phyloP scores from a whole-genome alignment of 805 yeast genomes.

The Wickerhamomyces ciferrii region DNA sequence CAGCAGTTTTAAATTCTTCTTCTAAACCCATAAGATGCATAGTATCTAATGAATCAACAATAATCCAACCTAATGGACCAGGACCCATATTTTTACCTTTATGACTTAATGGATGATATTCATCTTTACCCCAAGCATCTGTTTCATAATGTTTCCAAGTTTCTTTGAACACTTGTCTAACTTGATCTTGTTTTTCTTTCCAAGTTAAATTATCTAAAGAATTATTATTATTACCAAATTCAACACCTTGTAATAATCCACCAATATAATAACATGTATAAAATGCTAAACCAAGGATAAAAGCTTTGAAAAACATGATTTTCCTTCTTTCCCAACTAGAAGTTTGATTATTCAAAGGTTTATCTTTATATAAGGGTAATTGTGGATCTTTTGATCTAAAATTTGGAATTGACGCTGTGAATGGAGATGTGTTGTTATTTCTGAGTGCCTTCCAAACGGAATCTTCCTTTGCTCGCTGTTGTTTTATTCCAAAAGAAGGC shows the following conservation, averaged over 20 bases:
- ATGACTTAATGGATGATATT: constrained; percentile 63
- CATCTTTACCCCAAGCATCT: constrained; percentile 83
- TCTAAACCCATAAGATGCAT: constrained; percentile 62
- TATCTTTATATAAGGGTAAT: constrained; percentile 50
- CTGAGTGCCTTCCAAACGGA: constrained; percentile 15
- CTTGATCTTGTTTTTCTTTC: constrained; percentile 47
- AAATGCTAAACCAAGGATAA: constrained; percentile 33
- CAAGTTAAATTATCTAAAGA: constrained; percentile 31
- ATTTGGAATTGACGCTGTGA: background rate
- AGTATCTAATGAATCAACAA: constrained; percentile 84
- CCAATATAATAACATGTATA: constrained; percentile 34
- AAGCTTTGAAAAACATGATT: constrained; percentile 37
- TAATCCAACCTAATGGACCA: constrained; percentile 86
- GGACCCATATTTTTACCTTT: constrained; percentile 71
- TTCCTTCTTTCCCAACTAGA: constrained; percentile 12
- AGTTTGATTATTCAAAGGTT: constrained; percentile 27
- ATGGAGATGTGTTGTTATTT: constrained; percentile 6
- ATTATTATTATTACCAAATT: constrained; percentile 5
- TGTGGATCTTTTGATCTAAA: background rate
- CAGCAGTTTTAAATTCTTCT: constrained; percentile 59
- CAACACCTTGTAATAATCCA: constrained; percentile 14
- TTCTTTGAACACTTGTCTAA: constrained; percentile 61
- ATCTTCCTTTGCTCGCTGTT: background rate
- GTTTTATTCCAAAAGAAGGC: background rate
- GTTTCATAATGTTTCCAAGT: constrained; percentile 74